These are phyloP conservation scores for Pythium vanterpoolii DNA, from an alignment of 352 stramenopile genomes.

Conservation along the genomic window DNA sequence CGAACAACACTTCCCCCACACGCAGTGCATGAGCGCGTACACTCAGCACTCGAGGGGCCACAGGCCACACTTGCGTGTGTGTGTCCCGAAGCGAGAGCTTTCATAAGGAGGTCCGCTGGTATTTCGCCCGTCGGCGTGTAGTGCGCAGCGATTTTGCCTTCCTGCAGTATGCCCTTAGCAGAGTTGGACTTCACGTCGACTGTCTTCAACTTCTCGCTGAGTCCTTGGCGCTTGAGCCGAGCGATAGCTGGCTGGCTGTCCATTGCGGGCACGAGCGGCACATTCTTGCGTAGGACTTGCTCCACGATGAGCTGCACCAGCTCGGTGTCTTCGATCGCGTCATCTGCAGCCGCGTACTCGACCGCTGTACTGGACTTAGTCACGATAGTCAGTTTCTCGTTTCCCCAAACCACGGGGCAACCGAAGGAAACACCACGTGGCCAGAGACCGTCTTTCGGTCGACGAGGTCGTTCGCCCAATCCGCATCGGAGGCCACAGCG, in stretches of 20 bases:
- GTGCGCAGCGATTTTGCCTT: neutral
- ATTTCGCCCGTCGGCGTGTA: conserved; percentile 1
- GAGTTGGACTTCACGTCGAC: conserved; percentile 5
- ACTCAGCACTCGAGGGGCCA: neutral
- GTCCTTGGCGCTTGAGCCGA: neutral
- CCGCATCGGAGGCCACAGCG: neutral
- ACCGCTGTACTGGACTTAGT: conserved; percentile 15
- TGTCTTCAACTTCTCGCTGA: conserved; percentile 16
- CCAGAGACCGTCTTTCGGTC: conserved; percentile 21
- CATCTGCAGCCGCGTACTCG: conserved; percentile 17
- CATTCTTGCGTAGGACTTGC: neutral
- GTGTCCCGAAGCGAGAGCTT: neutral
- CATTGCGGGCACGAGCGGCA: conserved; percentile 7
- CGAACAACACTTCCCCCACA: conserved; percentile 8
- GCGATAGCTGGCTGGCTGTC: conserved; percentile 21
- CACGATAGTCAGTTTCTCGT: conserved; percentile 20
- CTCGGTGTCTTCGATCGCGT: conserved; percentile 5
- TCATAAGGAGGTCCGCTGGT: neutral
- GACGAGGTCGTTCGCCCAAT: conserved; percentile 16
- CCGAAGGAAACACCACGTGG: conserved; percentile 16
- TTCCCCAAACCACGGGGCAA: conserved; percentile 7
- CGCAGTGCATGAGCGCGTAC: neutral
- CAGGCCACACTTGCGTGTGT: conserved; percentile 4
- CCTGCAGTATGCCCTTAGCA: neutral
- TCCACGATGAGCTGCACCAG: conserved; percentile 7